Conservation (phyloP, 2,329 filamentous ascomycete species). For the Penicillium sp. region DNA sequence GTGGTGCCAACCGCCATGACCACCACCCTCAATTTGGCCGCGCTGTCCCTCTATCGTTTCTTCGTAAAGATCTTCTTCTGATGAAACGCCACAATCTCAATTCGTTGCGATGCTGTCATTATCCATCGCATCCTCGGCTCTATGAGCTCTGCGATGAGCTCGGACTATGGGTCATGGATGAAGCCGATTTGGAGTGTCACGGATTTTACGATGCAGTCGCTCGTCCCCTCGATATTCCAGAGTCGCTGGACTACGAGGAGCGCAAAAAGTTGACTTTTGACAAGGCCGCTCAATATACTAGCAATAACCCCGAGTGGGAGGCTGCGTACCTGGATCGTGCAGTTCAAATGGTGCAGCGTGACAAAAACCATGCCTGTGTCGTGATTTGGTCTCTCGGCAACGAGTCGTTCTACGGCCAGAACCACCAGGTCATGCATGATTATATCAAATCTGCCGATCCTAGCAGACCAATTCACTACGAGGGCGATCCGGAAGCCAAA, state of each 20-base stretch:
- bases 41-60: conserved; percentile 65
- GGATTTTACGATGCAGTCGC: conserved; percentile 45
- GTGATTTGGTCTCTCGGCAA: conserved; percentile 77
- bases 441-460: conserved; percentile 64
- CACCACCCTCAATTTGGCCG: conserved; percentile 69
- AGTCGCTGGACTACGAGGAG: conserved; percentile 63
- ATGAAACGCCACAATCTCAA: conserved; percentile 77
- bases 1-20: conserved; percentile 71
- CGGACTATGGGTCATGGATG: conserved; percentile 43
- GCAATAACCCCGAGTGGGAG: conserved; percentile 45
- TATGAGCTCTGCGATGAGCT: conserved; percentile 40
- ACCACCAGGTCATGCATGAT: conserved; percentile 70
- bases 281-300: conserved; percentile 31
- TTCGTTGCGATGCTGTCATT: conserved; percentile 70
- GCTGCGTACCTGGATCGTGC: conserved; percentile 71
- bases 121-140: conserved; percentile 63
- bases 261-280: conserved; percentile 58
- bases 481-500: conserved; percentile 64
- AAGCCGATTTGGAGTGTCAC: conserved; percentile 44
- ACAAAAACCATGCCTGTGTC: conserved; percentile 72
- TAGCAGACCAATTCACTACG: conserved; percentile 67
- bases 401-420: conserved; percentile 72
- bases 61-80: conserved; percentile 64
- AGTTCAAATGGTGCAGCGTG: conserved; percentile 65
- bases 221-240: conserved; percentile 57